Evolutionary conservation across 1,139 yeast genomes (phyloP).

Genomic region (Kodamaea sp.): DNA sequence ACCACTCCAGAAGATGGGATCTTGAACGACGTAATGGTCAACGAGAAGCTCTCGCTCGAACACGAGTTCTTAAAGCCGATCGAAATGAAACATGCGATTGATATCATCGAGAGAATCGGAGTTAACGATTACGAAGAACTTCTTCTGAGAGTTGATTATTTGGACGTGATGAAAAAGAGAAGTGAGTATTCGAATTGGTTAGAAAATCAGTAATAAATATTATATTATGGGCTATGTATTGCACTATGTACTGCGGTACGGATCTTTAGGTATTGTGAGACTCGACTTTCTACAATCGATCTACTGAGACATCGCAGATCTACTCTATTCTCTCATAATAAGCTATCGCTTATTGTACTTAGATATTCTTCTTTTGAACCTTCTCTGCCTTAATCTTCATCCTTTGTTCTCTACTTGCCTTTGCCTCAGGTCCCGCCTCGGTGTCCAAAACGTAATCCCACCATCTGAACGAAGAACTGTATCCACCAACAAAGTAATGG

Average conservation of each 20-base stretch:
- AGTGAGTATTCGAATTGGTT: constrained; percentile 39
- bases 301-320: too few relatives aligned
- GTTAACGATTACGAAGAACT: constrained; percentile 41
- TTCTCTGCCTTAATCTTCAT: constrained; percentile 34
- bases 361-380: constrained; percentile 15
- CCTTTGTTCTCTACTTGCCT: constrained; percentile 33
- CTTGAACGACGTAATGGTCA: constrained; percentile 19
- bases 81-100: constrained; percentile 45
- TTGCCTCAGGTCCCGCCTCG: constrained; percentile 45
- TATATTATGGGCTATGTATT: neutral
- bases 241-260: neutral
- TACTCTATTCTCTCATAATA: too few relatives aligned
- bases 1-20: constrained; percentile 9
- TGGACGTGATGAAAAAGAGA: constrained; percentile 43
- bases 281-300: too few relatives aligned
- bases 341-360: neutral
- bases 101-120: constrained; percentile 42
- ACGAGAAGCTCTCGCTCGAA: constrained; percentile 15
- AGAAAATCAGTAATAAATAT: constrained; percentile 1
- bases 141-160: constrained; percentile 42
- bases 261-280: neutral
- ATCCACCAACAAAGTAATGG: constrained; percentile 45
- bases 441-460: constrained; percentile 42
- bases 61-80: constrained; percentile 41
- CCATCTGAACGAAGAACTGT: constrained; percentile 47